Evolutionary conservation across 2,329 filamentous ascomycete genomes (phyloP), one percentile per base, ranked within the genome.

Genomic region (Penicillium nordicum): DNA sequence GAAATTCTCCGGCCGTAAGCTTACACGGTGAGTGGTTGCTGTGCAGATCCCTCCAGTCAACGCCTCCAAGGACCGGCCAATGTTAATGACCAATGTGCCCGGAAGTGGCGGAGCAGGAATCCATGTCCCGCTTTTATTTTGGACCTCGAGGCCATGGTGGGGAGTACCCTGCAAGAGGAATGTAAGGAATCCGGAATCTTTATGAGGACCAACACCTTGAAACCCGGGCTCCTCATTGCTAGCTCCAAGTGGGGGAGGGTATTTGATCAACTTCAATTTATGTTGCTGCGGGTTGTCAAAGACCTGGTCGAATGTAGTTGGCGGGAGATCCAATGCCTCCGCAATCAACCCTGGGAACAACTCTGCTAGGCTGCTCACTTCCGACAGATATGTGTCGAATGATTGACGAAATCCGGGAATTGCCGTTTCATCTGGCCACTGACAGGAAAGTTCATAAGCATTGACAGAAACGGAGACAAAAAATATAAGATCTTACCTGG

Each of bases 131-230:
- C 71, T 63, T 54, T 78, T 78, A 57, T 76, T 79, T 46, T 81
- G 72, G 0, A 80, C 79, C 56, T 82, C 77, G 0, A 82, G 72
- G 0, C 80, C 79, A 5, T 72, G 74, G 30, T 74, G 72, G 1
- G 71, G 69, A 2, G 69, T 69, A 37, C 78, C 78, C 57, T 80
- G 79, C 11, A 75, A 73, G 2, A 81, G 69, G 52, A 80, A 78
- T 1, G 79, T 81, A 55, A 81, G 77, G 53, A 78, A 78, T 45
- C 79, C 74, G 30, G 78, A 77, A 57, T 81, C 79, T 8, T 79
- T 81, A 55, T 82, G 79, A 0, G 79, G 73, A 10, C 72, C 72
- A 7, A 73, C 74, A 5, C 76, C 76, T 52, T 77, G 73, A 6
- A 69, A 65, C 29, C 78, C 58, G 14, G 60, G 55, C 2, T 58